phyloP scores from a whole-genome alignment of 305 asterid species.

The Solanum aculeatissimum region DNA sequence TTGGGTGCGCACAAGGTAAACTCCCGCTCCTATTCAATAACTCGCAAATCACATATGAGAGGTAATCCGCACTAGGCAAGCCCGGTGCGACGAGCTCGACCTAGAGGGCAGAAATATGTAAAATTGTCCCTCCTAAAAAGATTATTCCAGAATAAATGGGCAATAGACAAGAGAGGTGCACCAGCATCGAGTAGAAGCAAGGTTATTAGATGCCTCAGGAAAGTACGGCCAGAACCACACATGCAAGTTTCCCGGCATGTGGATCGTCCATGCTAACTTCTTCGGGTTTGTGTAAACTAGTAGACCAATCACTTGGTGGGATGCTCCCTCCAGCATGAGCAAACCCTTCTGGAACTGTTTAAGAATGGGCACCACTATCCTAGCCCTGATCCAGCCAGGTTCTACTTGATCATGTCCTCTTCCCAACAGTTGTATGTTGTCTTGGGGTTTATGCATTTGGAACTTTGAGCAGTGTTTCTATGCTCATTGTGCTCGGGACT shows the following conservation, averaged over 20 bases:
- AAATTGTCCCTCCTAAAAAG: background rate
- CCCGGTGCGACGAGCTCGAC: no score
- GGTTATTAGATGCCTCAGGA: background rate
- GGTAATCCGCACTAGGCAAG: no score
- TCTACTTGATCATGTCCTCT: background rate
- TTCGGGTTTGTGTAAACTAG: background rate
- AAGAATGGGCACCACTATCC: background rate
- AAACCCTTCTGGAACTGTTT: background rate
- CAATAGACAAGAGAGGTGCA: background rate
- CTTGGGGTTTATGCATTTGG: background rate
- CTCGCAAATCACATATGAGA: no score
- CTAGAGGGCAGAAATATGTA: background rate
- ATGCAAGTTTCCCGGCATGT: background rate
- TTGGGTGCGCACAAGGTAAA: no score
- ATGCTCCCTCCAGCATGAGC: background rate
- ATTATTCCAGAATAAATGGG: background rate
- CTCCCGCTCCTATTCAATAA: no score
- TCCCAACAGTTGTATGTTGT: background rate
- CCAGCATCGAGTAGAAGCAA: background rate
- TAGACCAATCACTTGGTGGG: background rate
- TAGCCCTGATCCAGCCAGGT: background rate
- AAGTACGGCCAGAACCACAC: background rate
- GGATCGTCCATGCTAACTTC: background rate
- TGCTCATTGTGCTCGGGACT: background rate
- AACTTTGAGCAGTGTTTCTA: background rate